Percentiles rank a stretch among this genome's conserved stretches.
Evolutionary conservation across 208 protist genomes (phyloP).

Genomic region (Wallacemonas collosoma): DNA sequence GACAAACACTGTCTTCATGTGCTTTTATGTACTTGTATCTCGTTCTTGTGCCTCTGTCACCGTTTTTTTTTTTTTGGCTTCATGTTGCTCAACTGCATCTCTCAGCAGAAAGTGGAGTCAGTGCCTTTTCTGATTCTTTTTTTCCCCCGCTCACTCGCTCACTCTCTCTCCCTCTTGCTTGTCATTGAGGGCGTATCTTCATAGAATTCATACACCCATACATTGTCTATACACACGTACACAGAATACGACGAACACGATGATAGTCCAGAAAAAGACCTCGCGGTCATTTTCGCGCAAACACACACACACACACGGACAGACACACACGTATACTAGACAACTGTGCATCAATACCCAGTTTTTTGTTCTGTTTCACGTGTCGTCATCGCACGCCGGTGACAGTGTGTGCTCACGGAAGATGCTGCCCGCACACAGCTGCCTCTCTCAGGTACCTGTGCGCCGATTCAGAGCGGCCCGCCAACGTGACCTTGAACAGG

Average conservation of each 20-base stretch:
- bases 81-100: background rate
- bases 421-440: too few species aligned
- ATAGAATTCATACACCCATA: background rate
- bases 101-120: background rate
- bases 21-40: background rate
- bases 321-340: background rate
- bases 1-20: too few species aligned
- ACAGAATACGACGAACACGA: background rate
- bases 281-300: background rate
- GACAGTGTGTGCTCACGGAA: too few species aligned
- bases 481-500: too few species aligned
- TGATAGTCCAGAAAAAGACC: too few species aligned
- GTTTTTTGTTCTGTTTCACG: too few species aligned
- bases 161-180: background rate
- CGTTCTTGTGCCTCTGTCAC: background rate
- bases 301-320: background rate
- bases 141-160: slow-evolving; percentile 10
- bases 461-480: too few species aligned
- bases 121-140: slow-evolving; percentile 12
- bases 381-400: too few species aligned
- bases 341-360: too few species aligned
- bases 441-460: too few species aligned
- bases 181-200: background rate
- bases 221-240: slow-evolving; percentile 2
- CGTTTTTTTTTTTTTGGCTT: background rate